Percentiles rank a stretch among this genome's conserved stretches.
Evolutionary conservation across 140 eudicot genomes (phyloP).

Genomic region (Oenanthe javanica): DNA sequence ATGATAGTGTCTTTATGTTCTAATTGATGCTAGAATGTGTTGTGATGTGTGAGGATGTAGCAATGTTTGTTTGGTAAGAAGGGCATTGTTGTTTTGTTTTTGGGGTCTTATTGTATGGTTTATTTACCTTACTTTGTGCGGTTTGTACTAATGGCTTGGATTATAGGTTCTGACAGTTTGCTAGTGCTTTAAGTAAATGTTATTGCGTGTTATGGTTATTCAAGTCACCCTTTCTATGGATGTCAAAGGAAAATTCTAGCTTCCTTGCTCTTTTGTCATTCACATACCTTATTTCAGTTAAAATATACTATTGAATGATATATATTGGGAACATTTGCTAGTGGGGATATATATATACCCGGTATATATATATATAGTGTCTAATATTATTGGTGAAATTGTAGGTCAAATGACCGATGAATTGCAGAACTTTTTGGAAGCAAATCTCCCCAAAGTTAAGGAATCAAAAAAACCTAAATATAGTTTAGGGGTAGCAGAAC

Average conservation of each 20-base stretch:
- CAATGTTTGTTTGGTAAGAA: neutral
- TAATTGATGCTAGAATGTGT: neutral
- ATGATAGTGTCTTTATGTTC: neutral
- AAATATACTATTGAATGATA: neutral
- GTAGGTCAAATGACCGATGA: conserved; percentile 95
- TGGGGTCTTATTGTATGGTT: neutral
- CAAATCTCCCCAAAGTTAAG: conserved; percentile 62
- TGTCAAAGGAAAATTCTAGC: neutral
- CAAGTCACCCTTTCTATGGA: neutral
- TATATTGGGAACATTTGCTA: neutral
- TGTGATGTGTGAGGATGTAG: neutral
- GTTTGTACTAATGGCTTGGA: neutral
- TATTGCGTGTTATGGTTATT: neutral
- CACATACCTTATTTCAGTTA: neutral
- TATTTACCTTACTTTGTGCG: neutral
- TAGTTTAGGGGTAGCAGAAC: conserved; percentile 69
- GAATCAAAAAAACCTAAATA: conserved; percentile 72
- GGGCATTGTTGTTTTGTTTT: neutral
- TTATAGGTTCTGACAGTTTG: neutral
- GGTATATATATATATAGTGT: neutral
- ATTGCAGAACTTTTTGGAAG: conserved; percentile 74
- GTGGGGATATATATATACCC: neutral
- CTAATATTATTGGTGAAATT: neutral
- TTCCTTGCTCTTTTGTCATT: neutral
- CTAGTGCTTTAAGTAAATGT: neutral